A percentile compares a stretch with the other conserved stretches of the same genome.
Conservation (phyloP, 148 eudicot species). For the Rhododendron williamsianum region DNA sequence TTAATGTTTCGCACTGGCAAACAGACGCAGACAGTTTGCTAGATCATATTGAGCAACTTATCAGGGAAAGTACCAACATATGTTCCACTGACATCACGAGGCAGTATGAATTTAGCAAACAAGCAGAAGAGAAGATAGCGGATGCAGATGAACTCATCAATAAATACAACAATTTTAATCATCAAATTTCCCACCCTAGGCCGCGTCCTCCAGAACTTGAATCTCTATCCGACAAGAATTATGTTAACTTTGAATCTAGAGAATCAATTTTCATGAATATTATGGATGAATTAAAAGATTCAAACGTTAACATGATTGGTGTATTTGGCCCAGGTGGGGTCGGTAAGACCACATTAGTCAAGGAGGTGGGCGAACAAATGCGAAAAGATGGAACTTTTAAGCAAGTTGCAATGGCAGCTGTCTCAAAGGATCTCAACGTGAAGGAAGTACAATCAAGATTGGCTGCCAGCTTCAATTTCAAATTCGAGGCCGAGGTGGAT, state of each 20-base stretch:
- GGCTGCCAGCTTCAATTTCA: background rate
- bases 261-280: background rate
- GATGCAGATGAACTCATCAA: too few species aligned
- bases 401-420: background rate
- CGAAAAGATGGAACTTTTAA: background rate
- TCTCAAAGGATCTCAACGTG: background rate
- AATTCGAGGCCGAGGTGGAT: too few species aligned
- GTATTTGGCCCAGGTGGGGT: background rate
- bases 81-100: background rate
- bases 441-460: background rate
- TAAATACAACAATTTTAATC: too few species aligned
- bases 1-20: background rate
- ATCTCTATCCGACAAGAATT: too few species aligned
- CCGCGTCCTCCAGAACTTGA: too few species aligned
- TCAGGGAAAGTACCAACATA: background rate
- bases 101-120: background rate
- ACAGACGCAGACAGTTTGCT: rapidly evolving
- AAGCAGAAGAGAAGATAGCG: background rate
- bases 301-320: background rate
- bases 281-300: background rate
- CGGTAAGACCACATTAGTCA: background rate
- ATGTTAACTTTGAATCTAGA: background rate
- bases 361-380: background rate
- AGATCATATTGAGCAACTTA: background rate
- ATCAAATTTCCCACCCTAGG: too few species aligned